Percentiles rank a stretch among this genome's conserved stretches.
Evolutionary conservation across 257 asterid species (phyloP).

Genomic region (Fraxinus pennsylvanica): DNA sequence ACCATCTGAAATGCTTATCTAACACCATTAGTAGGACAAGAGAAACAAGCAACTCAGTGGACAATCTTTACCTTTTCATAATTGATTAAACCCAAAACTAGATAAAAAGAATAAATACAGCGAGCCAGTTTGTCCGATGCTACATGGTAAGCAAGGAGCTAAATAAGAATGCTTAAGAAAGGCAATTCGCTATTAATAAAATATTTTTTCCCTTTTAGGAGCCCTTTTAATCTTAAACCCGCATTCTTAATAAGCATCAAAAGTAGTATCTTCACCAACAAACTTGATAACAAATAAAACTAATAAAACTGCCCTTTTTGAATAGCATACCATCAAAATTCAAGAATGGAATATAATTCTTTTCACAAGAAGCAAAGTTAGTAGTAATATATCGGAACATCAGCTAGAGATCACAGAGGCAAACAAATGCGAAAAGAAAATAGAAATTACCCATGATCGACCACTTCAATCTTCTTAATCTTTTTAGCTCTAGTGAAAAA

Average conservation of each 20-base stretch:
- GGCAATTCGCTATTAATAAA: not conserved
- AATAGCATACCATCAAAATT: not conserved
- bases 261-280: not conserved
- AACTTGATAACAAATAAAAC: not conserved
- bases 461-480: constrained; percentile 48
- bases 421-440: not conserved
- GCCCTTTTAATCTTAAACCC: not conserved
- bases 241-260: not conserved
- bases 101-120: not conserved
- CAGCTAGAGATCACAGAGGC: not conserved
- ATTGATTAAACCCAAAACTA: not conserved
- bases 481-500: constrained; percentile 72
- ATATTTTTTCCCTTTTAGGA: not conserved
- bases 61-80: not conserved
- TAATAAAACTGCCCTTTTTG: not conserved
- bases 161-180: not conserved
- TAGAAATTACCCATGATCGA: constrained; percentile 76
- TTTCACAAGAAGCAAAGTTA: not conserved
- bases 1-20: constrained; percentile 1
- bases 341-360: not conserved
- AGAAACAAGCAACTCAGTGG: constrained; percentile 9
- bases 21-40: constrained; percentile 12
- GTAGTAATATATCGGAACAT: not conserved
- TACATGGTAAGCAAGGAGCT: not conserved
- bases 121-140: not conserved